Evolutionary conservation across 2,329 filamentous ascomycete genomes (phyloP).

Genomic region (Aspergillus tubingensis): DNA sequence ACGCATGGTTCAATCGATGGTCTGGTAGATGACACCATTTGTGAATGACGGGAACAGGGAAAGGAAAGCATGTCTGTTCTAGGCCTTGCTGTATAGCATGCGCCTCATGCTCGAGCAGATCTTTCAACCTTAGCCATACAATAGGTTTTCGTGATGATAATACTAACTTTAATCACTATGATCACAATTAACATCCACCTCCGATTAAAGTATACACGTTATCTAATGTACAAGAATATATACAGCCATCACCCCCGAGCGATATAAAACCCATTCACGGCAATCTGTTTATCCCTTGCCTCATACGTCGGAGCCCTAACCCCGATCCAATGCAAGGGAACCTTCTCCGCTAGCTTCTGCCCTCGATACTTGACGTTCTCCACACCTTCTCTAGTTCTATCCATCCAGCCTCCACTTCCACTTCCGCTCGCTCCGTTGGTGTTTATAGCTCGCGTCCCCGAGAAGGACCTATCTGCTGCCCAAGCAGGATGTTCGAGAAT

Average conservation of each 20-base stretch:
- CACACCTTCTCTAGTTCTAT: conserved; percentile 50
- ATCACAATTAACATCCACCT: neutral
- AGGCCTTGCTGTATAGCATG: too few relatives aligned
- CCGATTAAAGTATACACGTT: too few relatives aligned
- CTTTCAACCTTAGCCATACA: too few relatives aligned
- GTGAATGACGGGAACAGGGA: too few relatives aligned
- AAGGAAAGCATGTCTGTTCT: too few relatives aligned
- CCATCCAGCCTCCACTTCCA: conserved; percentile 29
- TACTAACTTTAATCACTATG: too few relatives aligned
- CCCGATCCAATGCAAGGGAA: conserved; percentile 62
- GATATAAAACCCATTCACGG: conserved; percentile 43
- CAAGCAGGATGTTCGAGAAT: conserved; percentile 44
- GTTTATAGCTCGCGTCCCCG: neutral
- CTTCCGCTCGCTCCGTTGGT: neutral
- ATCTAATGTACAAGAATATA: neutral
- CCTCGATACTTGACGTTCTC: conserved; percentile 52
- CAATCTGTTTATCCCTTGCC: conserved; percentile 49
- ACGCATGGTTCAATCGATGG: too few relatives aligned
- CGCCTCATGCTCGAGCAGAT: too few relatives aligned
- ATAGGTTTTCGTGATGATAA: too few relatives aligned
- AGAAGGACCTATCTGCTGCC: conserved; percentile 30
- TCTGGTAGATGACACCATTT: too few relatives aligned
- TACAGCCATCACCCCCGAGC: conserved; percentile 16
- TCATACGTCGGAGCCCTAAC: conserved; percentile 52
- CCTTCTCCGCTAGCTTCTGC: conserved; percentile 58